A percentile compares a stretch with the other conserved stretches of the same genome.
phyloP scores from a whole-genome alignment of 202 grass and related monocot species.

The Digitaria exilis region DNA sequence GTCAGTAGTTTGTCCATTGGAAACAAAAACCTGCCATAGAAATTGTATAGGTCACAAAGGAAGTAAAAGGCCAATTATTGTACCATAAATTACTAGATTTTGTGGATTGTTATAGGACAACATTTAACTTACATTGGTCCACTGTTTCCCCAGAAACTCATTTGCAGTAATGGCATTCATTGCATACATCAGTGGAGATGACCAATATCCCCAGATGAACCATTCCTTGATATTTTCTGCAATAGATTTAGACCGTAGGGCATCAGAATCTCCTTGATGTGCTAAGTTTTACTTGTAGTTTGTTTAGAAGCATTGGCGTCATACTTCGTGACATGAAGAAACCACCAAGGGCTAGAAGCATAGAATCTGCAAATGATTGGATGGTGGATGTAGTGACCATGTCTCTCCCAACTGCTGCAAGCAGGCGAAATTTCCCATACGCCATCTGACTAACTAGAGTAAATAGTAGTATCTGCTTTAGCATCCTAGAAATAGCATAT shows the following conservation, averaged over 20 bases:
- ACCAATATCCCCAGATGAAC: slow-evolving; percentile 73
- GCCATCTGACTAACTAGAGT: slow-evolving; percentile 53
- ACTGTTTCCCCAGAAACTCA: slow-evolving; percentile 51
- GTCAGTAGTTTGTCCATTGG: slow-evolving; percentile 13
- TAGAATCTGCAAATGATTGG: slow-evolving; percentile 38
- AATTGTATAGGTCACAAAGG: neutral
- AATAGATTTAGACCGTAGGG: neutral
- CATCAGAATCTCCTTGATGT: slow-evolving; percentile 16
- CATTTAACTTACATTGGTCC: slow-evolving; percentile 41
- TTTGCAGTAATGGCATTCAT: slow-evolving; percentile 59
- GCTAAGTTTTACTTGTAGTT: neutral
- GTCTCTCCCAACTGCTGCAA: slow-evolving; percentile 45
- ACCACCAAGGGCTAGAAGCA: slow-evolving; percentile 55
- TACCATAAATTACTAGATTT: neutral
- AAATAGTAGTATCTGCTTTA: slow-evolving; percentile 55
- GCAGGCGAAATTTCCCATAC: slow-evolving; percentile 50
- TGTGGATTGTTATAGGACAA: neutral
- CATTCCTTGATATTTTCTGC: slow-evolving; percentile 55
- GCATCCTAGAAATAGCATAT: slow-evolving; percentile 43
- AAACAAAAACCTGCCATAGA: neutral
- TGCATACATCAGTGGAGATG: slow-evolving; percentile 62
- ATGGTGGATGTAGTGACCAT: slow-evolving; percentile 62
- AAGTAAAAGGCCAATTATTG: neutral
- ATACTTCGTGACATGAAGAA: slow-evolving; percentile 52
- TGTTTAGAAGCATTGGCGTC: neutral